Evolutionary conservation across 768 basidiomycete genomes (phyloP), one percentile per base, ranked within the genome.

Genomic region (Auriscalpium microsporum): DNA sequence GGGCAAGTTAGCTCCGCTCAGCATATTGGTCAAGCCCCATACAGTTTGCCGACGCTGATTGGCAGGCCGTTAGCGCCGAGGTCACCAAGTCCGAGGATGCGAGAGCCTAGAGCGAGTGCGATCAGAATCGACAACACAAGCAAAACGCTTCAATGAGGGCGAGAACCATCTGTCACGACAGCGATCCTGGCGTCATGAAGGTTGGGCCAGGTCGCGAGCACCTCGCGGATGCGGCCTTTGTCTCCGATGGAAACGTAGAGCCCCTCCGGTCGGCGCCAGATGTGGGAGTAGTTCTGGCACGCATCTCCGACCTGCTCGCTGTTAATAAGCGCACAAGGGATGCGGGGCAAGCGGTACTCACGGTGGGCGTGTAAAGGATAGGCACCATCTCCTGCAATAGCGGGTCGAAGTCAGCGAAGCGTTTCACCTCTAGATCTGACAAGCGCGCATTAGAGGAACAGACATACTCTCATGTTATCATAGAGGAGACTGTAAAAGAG

Each of bases 321-420:
- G 19, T 54, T 16, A n/a, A 11, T 47, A 23, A 45, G 38, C 10
- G 8, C 19, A n/a, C 37, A 46, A 17, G 52, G 23, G 33, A 46
- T 5, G 13, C 11, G 19, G 4, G 28, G 28, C 28, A 5, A 17
- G 19, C 36, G 33, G 17, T 38, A 23, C 92, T 92, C 35, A 95
- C 91, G 9, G 89, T 91, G 0, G 93, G 93, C 2, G 93, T 95
- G 67, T 95, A 95, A 52, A 95, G 86, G 45, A 94, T 78, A 7
- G 93, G 92, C 11, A 76, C 78, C 57, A 83, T 72, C 65, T 79
- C 81, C 75, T 78, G 62, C 10, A 44, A 35, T 58, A 16, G 14
- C 44, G 44, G 53, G 10, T n/a, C 8, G 17, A n/a, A 38, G 47
- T 38, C 19, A 28, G 50, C 17, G 40, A 49, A 13, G 21, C 34